Percentiles rank a stretch among this genome's conserved stretches.
phyloP scores from a whole-genome alignment of 2,329 filamentous ascomycete species.

The Paramyrothecium sp. region DNA sequence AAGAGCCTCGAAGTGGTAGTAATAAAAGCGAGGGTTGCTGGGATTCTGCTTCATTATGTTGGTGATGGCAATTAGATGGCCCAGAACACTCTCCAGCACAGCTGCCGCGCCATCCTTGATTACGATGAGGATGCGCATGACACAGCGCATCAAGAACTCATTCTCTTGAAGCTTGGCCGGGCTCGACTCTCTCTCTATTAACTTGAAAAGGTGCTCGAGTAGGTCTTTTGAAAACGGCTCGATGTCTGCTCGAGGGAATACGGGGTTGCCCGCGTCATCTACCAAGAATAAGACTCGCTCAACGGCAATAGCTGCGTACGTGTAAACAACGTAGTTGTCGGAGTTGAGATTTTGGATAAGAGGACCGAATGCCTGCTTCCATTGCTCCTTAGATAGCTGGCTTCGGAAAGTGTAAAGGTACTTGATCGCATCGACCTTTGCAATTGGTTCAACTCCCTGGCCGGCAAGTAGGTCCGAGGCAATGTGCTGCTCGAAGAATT shows the following conservation, averaged over 20 bases:
- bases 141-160: slow-evolving; percentile 97
- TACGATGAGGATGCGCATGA: slow-evolving; percentile 96
- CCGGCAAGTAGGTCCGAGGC: slow-evolving; percentile 81
- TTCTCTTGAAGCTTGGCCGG: slow-evolving; percentile 97
- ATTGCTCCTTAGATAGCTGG: slow-evolving; percentile 87
- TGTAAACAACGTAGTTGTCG: slow-evolving; percentile 93
- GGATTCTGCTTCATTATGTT: slow-evolving; percentile 91
- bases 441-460: slow-evolving; percentile 71
- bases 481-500: slow-evolving; percentile 93
- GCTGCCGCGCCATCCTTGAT: slow-evolving; percentile 78
- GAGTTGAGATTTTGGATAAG: slow-evolving; percentile 90
- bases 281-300: slow-evolving; percentile 86
- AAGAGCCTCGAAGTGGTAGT: slow-evolving; percentile 95
- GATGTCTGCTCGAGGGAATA: slow-evolving; percentile 79
- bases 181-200: slow-evolving; percentile 81
- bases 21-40: slow-evolving; percentile 97
- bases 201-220: slow-evolving; percentile 82
- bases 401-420: slow-evolving; percentile 97
- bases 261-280: slow-evolving; percentile 69
- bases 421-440: slow-evolving; percentile 98
- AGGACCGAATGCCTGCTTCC: slow-evolving; percentile 84
- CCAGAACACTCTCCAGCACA: slow-evolving; percentile 75
- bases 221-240: slow-evolving; percentile 82
- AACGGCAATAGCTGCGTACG: slow-evolving; percentile 94
- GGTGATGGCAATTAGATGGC: slow-evolving; percentile 84